These are phyloP conservation scores for Vigna reflexopilosa DNA, from an alignment of 306 rosid species.

Conservation along the genomic window DNA sequence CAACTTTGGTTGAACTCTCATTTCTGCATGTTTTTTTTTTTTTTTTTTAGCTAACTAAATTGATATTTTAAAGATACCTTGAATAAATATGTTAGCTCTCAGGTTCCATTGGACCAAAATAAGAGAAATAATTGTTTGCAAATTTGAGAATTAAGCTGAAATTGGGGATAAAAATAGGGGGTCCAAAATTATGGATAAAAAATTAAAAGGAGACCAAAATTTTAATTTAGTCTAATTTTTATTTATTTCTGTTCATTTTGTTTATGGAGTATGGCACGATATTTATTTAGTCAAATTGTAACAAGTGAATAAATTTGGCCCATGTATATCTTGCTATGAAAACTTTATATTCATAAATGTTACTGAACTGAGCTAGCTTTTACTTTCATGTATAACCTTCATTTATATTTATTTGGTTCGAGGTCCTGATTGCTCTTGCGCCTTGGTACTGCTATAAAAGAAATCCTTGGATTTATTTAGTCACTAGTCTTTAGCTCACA, in stretches of 20 bases:
- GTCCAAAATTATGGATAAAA: neutral
- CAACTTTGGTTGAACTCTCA: neutral
- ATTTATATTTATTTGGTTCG: neutral
- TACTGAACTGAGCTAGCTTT: constrained; percentile 28
- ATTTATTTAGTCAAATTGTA: constrained; percentile 6
- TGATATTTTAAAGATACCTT: too few relatives aligned
- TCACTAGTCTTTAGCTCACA: constrained; percentile 27
- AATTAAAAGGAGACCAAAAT: neutral
- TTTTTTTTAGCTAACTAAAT: too few relatives aligned
- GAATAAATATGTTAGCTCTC: too few relatives aligned
- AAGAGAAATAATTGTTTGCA: too few relatives aligned
- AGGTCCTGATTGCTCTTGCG: constrained; percentile 9
- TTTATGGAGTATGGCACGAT: neutral
- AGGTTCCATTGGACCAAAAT: too few relatives aligned
- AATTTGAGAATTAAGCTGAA: too few relatives aligned
- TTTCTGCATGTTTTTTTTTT: neutral
- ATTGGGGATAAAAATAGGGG: too few relatives aligned
- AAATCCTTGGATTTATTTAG: constrained; percentile 30
- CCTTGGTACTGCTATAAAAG: constrained; percentile 22
- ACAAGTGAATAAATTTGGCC: constrained; percentile 4
- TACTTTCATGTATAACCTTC: constrained; percentile 10
- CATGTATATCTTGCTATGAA: constrained; percentile 1
- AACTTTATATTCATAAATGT: constrained; percentile 19
- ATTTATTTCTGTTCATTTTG: constrained; percentile 20
- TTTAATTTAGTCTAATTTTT: neutral